These are phyloP conservation scores for Neoscytalidium dimidiatum DNA, from an alignment of 2,329 filamentous ascomycete genomes.

Conservation along the genomic window DNA sequence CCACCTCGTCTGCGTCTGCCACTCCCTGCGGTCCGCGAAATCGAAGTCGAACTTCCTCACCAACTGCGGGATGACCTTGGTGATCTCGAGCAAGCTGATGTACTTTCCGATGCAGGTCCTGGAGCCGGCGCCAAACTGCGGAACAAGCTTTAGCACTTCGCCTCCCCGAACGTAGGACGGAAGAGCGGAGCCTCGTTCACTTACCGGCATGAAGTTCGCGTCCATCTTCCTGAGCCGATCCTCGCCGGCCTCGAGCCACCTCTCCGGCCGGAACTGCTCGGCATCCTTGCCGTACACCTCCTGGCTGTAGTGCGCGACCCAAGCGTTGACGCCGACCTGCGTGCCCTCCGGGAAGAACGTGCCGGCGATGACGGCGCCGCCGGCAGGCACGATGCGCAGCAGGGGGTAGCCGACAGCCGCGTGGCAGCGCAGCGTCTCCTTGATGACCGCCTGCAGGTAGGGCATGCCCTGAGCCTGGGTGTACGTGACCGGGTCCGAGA, in stretches of 20 bases:
- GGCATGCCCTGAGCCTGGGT: constrained; percentile 24
- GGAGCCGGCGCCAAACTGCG: constrained; percentile 21
- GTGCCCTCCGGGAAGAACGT: constrained; percentile 26
- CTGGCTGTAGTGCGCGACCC: constrained; percentile 25
- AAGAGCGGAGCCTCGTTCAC: background rate
- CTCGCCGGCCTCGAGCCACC: constrained; percentile 20
- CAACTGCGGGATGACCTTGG: constrained; percentile 22
- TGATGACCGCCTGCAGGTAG: constrained; percentile 40
- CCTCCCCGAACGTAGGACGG: background rate
- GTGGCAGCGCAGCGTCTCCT: constrained; percentile 38
- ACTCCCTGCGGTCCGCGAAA: background rate
- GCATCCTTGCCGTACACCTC: constrained; percentile 15
- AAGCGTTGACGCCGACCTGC: constrained; percentile 35
- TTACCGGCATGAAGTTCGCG: background rate
- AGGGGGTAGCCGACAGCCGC: constrained; percentile 20
- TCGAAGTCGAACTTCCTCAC: constrained; percentile 22
- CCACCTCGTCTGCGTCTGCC: constrained; percentile 5
- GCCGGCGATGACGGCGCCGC: constrained; percentile 28
- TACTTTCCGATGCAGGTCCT: constrained; percentile 24
- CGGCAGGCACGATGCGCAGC: constrained; percentile 28
- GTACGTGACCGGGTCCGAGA: background rate
- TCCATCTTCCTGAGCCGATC: constrained; percentile 1
- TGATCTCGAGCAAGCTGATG: constrained; percentile 22
- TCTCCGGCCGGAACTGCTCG: constrained; percentile 16
- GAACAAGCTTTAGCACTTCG: background rate